Base-by-base conservation (phyloP, 2,329 filamentous ascomycete genomes). In the Ophiocordyceps polyrhachis-furcata region DNA sequence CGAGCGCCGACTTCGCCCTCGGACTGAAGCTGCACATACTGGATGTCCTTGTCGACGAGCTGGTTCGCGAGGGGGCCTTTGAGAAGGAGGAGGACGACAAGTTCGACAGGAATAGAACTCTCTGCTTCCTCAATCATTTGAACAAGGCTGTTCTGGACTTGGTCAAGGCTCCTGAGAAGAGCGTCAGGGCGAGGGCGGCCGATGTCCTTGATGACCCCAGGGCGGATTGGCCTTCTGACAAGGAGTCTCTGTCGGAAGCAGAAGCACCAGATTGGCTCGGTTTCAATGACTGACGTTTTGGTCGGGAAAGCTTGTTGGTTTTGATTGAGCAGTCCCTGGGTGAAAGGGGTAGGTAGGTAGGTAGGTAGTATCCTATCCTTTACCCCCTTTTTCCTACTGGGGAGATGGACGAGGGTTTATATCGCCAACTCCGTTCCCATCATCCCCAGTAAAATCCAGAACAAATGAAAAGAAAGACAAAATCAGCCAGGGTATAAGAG, bases 21-120 rank as follows among this genome's bases (percentile, higher is more conserved):
- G 91, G 91, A 0, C 58, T 98, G 59, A 68, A 86, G 49, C 79
- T 93, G 60, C 91, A 98, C 62, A 74, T 88, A 14, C 62, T 93
- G 50, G 91, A 98, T 65, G 73, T 96, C 45, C 96, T 83, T 76
- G 73, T 93, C 9, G 91, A 96, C 60, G 88, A 95, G 69, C 62
- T 88, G 54, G 83, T 88, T 61, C 80, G 79, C 56, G 74, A 77
- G 31, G 74, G 78, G 44, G 67, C 73, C 32, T 52, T 77, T 14
- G n/a, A n/a, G 14, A 14, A 17, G 32, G 32, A n/a, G 32, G n/a
- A 15, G 32, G 14, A 7, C 3, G n/a, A n/a, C n/a, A n/a, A n/a
- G n/a, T n/a, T n/a, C n/a, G n/a, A n/a, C n/a, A n/a, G n/a, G n/a
- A n/a, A n/a, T n/a, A n/a, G n/a, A n/a, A n/a, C n/a, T n/a, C n/a